Evolutionary conservation across 208 protist species (phyloP).

Genomic region (Trypanosoma avium): DNA sequence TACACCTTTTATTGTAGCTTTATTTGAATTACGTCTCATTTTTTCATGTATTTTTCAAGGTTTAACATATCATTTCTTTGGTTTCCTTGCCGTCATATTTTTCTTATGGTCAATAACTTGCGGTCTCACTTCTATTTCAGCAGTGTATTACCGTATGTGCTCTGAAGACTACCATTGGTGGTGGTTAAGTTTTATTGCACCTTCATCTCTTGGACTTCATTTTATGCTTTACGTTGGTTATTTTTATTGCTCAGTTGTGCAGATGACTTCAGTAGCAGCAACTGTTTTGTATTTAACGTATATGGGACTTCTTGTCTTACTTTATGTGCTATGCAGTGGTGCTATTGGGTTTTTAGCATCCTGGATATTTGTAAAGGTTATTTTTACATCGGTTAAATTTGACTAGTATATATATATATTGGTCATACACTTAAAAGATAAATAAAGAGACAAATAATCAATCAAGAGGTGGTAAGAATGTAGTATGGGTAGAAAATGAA

Average conservation of each 20-base stretch:
- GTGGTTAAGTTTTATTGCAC: slow-evolving; percentile 86
- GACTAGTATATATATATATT: slow-evolving; percentile 14
- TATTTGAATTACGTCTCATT: slow-evolving; percentile 96
- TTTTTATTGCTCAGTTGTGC: slow-evolving; percentile 57
- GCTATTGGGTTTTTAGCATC: slow-evolving; percentile 39
- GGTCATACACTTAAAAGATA: not conserved
- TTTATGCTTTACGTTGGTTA: slow-evolving; percentile 77
- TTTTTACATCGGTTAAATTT: slow-evolving; percentile 27
- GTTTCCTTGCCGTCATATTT: slow-evolving; percentile 93
- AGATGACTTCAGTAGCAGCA: slow-evolving; percentile 32
- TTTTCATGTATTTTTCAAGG: slow-evolving; percentile 70
- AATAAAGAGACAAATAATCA: not conserved
- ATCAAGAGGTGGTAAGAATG: too few species aligned
- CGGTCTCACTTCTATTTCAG: slow-evolving; percentile 92
- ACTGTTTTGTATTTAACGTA: slow-evolving; percentile 41
- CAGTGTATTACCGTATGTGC: slow-evolving; percentile 94
- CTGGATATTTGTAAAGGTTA: slow-evolving; percentile 35
- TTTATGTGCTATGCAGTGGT: slow-evolving; percentile 38
- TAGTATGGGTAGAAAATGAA: too few species aligned
- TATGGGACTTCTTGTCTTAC: slow-evolving; percentile 21
- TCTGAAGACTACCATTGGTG: slow-evolving; percentile 93
- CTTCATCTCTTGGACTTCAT: slow-evolving; percentile 58
- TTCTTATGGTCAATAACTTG: slow-evolving; percentile 91
- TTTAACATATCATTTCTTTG: slow-evolving; percentile 93
- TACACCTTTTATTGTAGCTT: slow-evolving; percentile 93